A percentile compares a stretch with the other conserved stretches of the same genome.
Evolutionary conservation across 495 filamentous ascomycete genomes (phyloP).

Genomic region (Schizothecium vesticola): DNA sequence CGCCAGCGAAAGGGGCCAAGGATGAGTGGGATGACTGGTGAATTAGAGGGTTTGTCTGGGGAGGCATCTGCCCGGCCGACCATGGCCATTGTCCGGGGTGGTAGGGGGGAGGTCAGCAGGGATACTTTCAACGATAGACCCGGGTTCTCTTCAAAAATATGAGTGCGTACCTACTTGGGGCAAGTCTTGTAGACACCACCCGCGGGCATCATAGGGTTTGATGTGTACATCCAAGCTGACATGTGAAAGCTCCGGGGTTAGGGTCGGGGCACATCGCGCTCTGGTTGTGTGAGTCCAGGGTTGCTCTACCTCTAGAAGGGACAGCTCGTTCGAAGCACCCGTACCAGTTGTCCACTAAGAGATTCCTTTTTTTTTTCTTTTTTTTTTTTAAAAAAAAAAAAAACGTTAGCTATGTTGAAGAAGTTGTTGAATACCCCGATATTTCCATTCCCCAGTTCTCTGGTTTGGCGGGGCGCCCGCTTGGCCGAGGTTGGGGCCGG

Average conservation of each 20-base stretch:
- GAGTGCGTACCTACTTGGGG: neutral
- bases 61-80: neutral
- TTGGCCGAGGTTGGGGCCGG: conserved; percentile 37
- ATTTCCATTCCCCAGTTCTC: neutral
- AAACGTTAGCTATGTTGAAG: no score
- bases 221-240: neutral
- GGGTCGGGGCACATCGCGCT: neutral
- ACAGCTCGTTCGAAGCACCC: neutral
- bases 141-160: neutral
- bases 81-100: neutral
- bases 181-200: neutral
- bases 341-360: neutral
- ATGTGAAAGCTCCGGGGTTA: neutral
- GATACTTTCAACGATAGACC: neutral
- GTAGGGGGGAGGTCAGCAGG: neutral
- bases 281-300: no score
- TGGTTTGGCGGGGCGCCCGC: conserved; percentile 24
- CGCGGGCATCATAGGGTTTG: neutral
- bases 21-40: conserved; percentile 67
- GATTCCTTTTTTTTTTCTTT: neutral
- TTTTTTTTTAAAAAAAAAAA: no score
- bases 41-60: conserved; percentile 18
- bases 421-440: no score
- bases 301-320: neutral
- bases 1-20: conserved; percentile 36